Conservation (phyloP, 2,329 filamentous ascomycete species). For the Lachnellula subtilissima region DNA sequence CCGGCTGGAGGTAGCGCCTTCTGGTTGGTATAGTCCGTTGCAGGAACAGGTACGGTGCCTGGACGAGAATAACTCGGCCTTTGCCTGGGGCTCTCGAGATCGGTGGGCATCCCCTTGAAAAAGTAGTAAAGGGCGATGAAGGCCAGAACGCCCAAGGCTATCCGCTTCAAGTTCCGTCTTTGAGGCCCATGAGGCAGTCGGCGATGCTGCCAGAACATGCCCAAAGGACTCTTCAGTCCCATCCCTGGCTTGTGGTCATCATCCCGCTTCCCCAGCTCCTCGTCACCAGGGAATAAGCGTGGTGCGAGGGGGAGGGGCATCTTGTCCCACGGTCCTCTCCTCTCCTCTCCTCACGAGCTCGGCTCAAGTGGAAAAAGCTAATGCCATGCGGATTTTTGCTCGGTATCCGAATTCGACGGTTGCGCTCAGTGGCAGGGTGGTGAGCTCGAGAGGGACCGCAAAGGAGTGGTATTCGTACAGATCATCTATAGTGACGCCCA, state of each 20-base stretch:
- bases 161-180: conserved; percentile 51
- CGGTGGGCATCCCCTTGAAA: conserved; percentile 56
- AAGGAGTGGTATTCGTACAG: too few relatives aligned
- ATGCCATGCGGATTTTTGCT: too few relatives aligned
- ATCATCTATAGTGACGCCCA: too few relatives aligned
- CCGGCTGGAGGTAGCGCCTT: conserved; percentile 6
- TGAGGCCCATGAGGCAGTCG: conserved; percentile 44
- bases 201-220: conserved; percentile 30
- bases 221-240: conserved; percentile 21
- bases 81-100: conserved; percentile 32
- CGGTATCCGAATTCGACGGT: too few relatives aligned
- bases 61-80: conserved; percentile 35
- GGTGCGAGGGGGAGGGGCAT: conserved; percentile 36
- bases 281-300: conserved; percentile 46
- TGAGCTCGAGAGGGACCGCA: too few relatives aligned
- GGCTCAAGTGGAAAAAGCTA: too few relatives aligned
- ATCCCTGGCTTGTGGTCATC: conserved; percentile 49
- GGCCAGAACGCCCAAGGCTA: conserved; percentile 43
- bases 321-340: conserved; percentile 3
- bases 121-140: conserved; percentile 57
- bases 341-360: too few relatives aligned
- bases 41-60: not conserved
- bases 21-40: not conserved
- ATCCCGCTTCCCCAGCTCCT: conserved; percentile 61
- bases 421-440: too few relatives aligned